A percentile compares a stretch with the other conserved stretches of the same genome.
Evolutionary conservation across 495 filamentous ascomycete genomes (phyloP).

Genomic region (Chaetomium tenue): DNA sequence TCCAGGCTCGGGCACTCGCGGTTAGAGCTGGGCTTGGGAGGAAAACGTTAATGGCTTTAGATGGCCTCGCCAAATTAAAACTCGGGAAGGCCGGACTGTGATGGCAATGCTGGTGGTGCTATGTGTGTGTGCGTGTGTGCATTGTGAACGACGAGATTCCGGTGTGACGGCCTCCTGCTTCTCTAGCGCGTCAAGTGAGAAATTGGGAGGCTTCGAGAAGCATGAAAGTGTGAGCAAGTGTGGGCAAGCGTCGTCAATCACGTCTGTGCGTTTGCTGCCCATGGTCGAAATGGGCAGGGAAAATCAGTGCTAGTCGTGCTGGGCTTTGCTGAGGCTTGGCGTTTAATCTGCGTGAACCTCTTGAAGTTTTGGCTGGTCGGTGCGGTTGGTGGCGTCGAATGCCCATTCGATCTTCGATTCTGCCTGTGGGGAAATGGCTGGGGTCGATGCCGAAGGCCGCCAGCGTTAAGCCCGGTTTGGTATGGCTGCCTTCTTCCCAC

Average conservation of each 20-base stretch:
- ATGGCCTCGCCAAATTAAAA: slow-evolving; percentile 35
- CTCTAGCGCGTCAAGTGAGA: background rate
- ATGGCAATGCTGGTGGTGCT: slow-evolving; percentile 19
- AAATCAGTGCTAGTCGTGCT: slow-evolving; percentile 14
- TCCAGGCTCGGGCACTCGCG: slow-evolving; percentile 24
- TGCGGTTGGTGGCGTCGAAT: slow-evolving; percentile 17
- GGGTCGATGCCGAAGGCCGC: slow-evolving; percentile 8
- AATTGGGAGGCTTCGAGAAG: slow-evolving; percentile 1
- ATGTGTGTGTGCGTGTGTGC: background rate
- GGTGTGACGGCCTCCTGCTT: background rate
- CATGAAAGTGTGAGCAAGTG: background rate
- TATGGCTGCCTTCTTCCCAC: slow-evolving; percentile 11
- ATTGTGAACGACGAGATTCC: background rate
- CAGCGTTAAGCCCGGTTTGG: slow-evolving; percentile 18
- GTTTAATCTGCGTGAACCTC: slow-evolving; percentile 32
- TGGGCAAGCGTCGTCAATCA: slow-evolving; percentile 1
- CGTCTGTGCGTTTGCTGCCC: slow-evolving; percentile 22
- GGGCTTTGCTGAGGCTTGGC: slow-evolving; percentile 14
- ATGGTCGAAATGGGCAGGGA: slow-evolving; percentile 11
- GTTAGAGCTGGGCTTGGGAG: slow-evolving; percentile 34
- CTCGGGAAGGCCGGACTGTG: slow-evolving; percentile 32
- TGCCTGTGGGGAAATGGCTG: slow-evolving; percentile 20
- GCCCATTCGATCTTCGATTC: slow-evolving; percentile 19
- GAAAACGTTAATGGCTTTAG: slow-evolving; percentile 27
- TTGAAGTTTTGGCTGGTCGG: slow-evolving; percentile 28